Percentiles rank a stretch among this genome's conserved stretches.
Evolutionary conservation across 805 yeast species (phyloP).

Genomic region (Suhomyces sp.): DNA sequence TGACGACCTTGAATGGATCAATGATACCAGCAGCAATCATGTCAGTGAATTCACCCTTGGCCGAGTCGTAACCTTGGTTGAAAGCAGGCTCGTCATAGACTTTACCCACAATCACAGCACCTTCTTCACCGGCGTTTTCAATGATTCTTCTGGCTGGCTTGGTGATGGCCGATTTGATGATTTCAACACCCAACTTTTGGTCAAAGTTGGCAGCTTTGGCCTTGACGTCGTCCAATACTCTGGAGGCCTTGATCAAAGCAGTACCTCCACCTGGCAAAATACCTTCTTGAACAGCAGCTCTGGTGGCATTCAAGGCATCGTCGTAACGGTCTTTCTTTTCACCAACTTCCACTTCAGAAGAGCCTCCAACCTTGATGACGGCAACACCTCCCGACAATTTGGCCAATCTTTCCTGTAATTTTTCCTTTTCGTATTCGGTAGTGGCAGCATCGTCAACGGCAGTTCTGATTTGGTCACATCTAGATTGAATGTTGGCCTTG

Average conservation of each 20-base stretch:
- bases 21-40: constrained; percentile 97
- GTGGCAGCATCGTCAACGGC: constrained; percentile 72
- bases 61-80: constrained; percentile 86
- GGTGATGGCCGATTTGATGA: constrained; percentile 87
- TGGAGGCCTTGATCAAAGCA: constrained; percentile 90
- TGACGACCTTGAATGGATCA: constrained; percentile 97
- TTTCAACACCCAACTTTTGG: constrained; percentile 92
- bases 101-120: constrained; percentile 94
- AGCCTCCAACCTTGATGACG: constrained; percentile 94
- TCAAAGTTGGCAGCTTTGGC: constrained; percentile 78
- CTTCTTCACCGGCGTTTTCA: constrained; percentile 97
- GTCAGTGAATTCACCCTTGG: constrained; percentile 90
- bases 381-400: constrained; percentile 98
- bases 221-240: constrained; percentile 64
- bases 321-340: constrained; percentile 99
- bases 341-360: constrained; percentile 96
- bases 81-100: constrained; percentile 66
- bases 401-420: constrained; percentile 95
- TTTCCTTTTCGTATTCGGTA: constrained; percentile 91
- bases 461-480: constrained; percentile 92
- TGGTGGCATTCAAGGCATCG: constrained; percentile 96
- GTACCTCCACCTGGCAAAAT: constrained; percentile 99
- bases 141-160: constrained; percentile 95
- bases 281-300: constrained; percentile 99
- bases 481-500: constrained; percentile 72